Conservation (phyloP, 2,329 filamentous ascomycete genomes). For the Penicillium sp. region DNA sequence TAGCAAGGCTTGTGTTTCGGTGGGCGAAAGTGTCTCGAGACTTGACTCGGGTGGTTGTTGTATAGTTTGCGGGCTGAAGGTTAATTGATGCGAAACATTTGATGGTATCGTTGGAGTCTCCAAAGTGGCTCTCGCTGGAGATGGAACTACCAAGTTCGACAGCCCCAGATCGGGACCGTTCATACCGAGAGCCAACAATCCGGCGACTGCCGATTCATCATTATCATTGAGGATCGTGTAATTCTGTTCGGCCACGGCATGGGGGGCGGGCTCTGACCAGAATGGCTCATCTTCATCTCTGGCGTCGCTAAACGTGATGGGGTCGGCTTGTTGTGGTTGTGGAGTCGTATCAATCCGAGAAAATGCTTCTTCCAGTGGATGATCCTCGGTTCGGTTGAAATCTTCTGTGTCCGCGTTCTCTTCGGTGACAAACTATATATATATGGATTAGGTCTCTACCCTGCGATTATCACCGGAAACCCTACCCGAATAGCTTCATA, state of each 20-base stretch:
- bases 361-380: neutral
- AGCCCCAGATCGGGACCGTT: conserved; percentile 4
- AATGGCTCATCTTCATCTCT: neutral
- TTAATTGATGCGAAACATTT: neutral
- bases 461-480: too few relatives aligned
- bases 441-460: neutral
- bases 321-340: neutral
- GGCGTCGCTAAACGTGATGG: neutral
- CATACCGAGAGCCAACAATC: conserved; percentile 20
- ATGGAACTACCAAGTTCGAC: conserved; percentile 5
- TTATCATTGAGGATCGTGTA: conserved; percentile 15
- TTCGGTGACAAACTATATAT: conserved; percentile 23
- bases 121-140: neutral
- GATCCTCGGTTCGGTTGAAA: neutral
- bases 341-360: neutral
- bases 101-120: neutral
- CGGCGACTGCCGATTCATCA: conserved; percentile 23
- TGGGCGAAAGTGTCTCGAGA: conserved; percentile 1
- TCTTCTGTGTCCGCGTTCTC: conserved; percentile 13
- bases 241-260: neutral
- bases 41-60: neutral
- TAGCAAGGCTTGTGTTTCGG: conserved; percentile 30
- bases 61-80: neutral
- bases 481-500: conserved; percentile 21
- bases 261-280: neutral